Base-by-base conservation (phyloP, 1,284 basidiomycete genomes). In the Puccinia hordei region DNA sequence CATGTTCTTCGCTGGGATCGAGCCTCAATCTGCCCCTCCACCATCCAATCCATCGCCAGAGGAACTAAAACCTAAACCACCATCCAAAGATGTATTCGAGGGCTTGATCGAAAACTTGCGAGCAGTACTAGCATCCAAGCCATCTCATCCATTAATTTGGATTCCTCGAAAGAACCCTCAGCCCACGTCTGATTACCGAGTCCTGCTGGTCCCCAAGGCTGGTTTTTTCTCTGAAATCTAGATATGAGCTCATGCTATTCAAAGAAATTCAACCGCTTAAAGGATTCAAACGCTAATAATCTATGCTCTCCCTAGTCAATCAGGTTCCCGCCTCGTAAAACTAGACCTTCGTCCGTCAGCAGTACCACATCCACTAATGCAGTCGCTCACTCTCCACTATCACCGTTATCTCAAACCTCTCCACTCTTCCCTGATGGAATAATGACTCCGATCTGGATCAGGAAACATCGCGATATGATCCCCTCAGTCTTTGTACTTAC, bases 361-460 rank as follows among this genome's bases (percentile, higher is more conserved):
- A 88, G 87, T 15, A 38, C 35, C 72, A 89, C 89, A 80, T 87
- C 87, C n/a, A 51, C 71, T 35, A 80, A 82, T 30, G 35, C 77
- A 35, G 17, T 78, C 73, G 57, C 79, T 27, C 84, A 87, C 82
- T 88, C 89, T 82, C 84, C 89, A 6, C 85, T 88, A 0, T 84
- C 85, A 5, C 71, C 63, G 1, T 59, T 65, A 19, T 73, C 57
- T 33, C 35, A 19, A n/a, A 74, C 22, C 17, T 95, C 94, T 0
- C 95, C 96, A 0, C 88, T 97, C 19, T 90, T 93, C 85, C 96
- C 96, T 0, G 96, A 99, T 85, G 96, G 96, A 0, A 87, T 99
- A 69, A 93, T 99, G 80, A 94, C 95, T 0, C 96, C 95, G 0
- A 93, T 98, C 83, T 99, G 96, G 96, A 90, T 98, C 22, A 89